These are phyloP conservation scores for Dioscorea zingiberensis DNA, from an alignment of 106 monocot species.

Conservation along the genomic window DNA sequence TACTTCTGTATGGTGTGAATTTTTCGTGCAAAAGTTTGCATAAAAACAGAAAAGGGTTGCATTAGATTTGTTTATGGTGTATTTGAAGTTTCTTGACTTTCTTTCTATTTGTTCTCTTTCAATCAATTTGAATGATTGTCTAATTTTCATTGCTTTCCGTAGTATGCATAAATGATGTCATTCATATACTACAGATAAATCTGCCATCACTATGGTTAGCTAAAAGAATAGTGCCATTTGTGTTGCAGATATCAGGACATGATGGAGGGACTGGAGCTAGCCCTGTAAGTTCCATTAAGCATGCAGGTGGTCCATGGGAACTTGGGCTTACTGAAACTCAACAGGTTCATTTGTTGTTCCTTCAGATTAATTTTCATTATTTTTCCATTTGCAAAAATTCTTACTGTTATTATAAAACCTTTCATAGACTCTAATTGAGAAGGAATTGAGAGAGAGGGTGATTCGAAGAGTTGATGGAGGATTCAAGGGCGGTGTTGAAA, in stretches of 20 bases:
- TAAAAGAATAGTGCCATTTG: too few species aligned
- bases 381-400: neutral
- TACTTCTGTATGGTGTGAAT: too few species aligned
- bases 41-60: too few species aligned
- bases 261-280: slow-evolving; percentile 99
- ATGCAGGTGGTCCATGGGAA: slow-evolving; percentile 99
- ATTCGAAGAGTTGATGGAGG: slow-evolving; percentile 96
- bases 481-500: slow-evolving; percentile 95
- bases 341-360: slow-evolving; percentile 40
- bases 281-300: slow-evolving; percentile 97
- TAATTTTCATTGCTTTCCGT: too few species aligned
- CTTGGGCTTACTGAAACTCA: slow-evolving; percentile 94
- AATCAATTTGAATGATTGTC: too few species aligned
- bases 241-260: slow-evolving; percentile 90
- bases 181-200: too few species aligned
- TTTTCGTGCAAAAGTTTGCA: too few species aligned
- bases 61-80: too few species aligned
- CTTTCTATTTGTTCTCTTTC: too few species aligned
- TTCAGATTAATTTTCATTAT: neutral
- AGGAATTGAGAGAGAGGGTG: slow-evolving; percentile 93
- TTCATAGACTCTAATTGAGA: slow-evolving; percentile 80
- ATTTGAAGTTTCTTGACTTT: too few species aligned
- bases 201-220: too few species aligned
- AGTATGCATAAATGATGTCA: too few species aligned
- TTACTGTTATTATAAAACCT: neutral